phyloP scores from a whole-genome alignment of 352 stramenopile genomes.

The Phytopythium montanum region DNA sequence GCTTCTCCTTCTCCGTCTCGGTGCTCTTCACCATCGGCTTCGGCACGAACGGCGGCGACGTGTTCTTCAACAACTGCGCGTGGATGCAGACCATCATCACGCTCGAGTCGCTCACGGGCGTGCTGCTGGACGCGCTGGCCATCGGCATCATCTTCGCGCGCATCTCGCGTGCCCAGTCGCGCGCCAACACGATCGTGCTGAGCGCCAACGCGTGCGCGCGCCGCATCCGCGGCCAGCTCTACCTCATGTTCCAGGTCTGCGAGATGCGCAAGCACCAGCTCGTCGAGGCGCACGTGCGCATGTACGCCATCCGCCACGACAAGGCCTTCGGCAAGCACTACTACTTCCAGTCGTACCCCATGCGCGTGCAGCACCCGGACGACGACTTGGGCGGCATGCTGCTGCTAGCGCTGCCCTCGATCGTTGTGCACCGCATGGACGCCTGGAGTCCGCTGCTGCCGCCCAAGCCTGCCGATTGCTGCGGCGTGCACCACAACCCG shows the following conservation, averaged over 20 bases:
- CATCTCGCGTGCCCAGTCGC: conserved; percentile 87
- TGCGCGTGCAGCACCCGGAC: conserved; percentile 92
- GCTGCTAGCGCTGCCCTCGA: conserved; percentile 85
- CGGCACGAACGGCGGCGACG: conserved; percentile 66
- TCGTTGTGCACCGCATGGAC: conserved; percentile 94
- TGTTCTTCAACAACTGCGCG: conserved; percentile 91
- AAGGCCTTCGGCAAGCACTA: conserved; percentile 62
- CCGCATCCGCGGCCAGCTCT: conserved; percentile 84
- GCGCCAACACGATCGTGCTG: conserved; percentile 93
- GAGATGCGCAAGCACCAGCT: conserved; percentile 94
- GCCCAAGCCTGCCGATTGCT: conserved; percentile 42
- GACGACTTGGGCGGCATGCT: conserved; percentile 91
- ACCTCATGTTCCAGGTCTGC: conserved; percentile 93
- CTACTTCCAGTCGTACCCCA: conserved; percentile 92
- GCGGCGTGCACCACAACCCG: conserved; percentile 62
- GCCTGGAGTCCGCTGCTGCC: conserved; percentile 87
- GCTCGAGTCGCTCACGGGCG: conserved; percentile 82
- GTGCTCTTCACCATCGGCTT: conserved; percentile 83
- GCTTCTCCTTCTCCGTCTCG: conserved; percentile 80
- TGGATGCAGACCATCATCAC: conserved; percentile 93
- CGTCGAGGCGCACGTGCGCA: conserved; percentile 92
- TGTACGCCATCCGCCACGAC: conserved; percentile 90
- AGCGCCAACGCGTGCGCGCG: conserved; percentile 91
- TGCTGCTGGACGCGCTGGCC: conserved; percentile 91
- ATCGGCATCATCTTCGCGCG: conserved; percentile 95